These are phyloP conservation scores for Phaffia tasmanica DNA, from an alignment of 768 basidiomycete species.

Conservation along the genomic window DNA sequence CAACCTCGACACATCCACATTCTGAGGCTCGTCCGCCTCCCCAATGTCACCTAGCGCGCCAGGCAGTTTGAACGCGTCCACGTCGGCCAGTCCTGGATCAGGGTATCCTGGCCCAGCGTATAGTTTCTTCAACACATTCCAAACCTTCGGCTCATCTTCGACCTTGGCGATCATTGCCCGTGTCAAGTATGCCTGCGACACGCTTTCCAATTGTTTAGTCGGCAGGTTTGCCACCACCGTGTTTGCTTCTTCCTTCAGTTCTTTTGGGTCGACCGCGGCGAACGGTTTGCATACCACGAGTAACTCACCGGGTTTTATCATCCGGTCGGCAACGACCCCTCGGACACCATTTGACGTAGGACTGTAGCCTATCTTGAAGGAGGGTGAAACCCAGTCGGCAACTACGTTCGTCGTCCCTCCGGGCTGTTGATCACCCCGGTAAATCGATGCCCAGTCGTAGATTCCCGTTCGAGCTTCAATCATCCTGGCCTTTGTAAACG, in stretches of 20 bases:
- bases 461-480: slow-evolving; percentile 28
- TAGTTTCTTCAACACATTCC: slow-evolving; percentile 29
- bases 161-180: slow-evolving; percentile 25
- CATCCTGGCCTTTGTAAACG: slow-evolving; percentile 28
- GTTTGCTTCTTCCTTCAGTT: slow-evolving; percentile 21
- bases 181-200: neutral
- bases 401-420: slow-evolving; percentile 19
- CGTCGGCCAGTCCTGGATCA: slow-evolving; percentile 23
- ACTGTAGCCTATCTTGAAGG: slow-evolving; percentile 17
- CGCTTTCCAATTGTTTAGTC: slow-evolving; percentile 14
- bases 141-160: slow-evolving; percentile 31
- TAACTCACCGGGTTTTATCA: slow-evolving; percentile 32
- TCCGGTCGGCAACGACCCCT: slow-evolving; percentile 30
- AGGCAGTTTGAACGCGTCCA: slow-evolving; percentile 25
- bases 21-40: slow-evolving; percentile 10
- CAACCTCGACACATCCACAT: slow-evolving; percentile 33
- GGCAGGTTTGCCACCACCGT: slow-evolving; percentile 23
- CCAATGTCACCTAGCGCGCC: slow-evolving; percentile 2
- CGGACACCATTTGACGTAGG: slow-evolving; percentile 23
- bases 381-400: slow-evolving; percentile 32
- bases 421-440: slow-evolving; percentile 19
- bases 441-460: slow-evolving; percentile 34
- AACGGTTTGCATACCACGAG: slow-evolving; percentile 36
- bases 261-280: slow-evolving; percentile 27
- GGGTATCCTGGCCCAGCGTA: slow-evolving; percentile 33